Evolutionary conservation across 345 rosid species (phyloP), one percentile per base, ranked within the genome.

Genomic region (Eucalyptus fibrosa): DNA sequence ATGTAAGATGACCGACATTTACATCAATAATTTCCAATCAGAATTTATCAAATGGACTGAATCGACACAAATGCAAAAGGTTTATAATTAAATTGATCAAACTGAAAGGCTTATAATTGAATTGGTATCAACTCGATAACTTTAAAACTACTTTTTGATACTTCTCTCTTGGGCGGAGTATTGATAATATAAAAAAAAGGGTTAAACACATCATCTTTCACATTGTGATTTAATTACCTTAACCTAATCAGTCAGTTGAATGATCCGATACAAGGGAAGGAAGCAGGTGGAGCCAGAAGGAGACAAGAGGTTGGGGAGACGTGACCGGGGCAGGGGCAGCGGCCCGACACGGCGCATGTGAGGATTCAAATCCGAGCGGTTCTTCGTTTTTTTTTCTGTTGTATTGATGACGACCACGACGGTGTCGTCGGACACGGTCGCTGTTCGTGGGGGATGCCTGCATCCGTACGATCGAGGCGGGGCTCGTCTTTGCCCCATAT

Each of bases 21-120:
- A 3, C 5, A 53, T 53, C 24, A 53, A 53, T 0, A 19, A 19
- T 53, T 53, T 19, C 11, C 11, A 0, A 53, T 53, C 0, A 19
- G 0, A 53, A 53, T 19, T 4, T 53, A 8, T 53, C 2, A 8
- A 19, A 19, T 0, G 4, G 9, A 53, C 0, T 1, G 0, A 19
- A 53, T 19, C 9, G 2, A 53, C 10, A 53, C 8, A 53, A 53
- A 53, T 53, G 0, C 0, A 53, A 19, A 53, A 18, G 0, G 0
- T 0, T 19, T 1, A 7, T 53, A 0, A 53, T 8, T 53, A 53
- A 53, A 53, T 53, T 53, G 1, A 0, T 53, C 24, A 21, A 24
- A 56, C 0, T 10, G 1, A 56, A 24, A 56, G 3, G 0, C 0
- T 56, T 56, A 24, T 56, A 2, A 24, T 23, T 4, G 0, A 56